Evolutionary conservation across 495 filamentous ascomycete genomes (phyloP).

Genomic region (Annulohypoxylon bovei): DNA sequence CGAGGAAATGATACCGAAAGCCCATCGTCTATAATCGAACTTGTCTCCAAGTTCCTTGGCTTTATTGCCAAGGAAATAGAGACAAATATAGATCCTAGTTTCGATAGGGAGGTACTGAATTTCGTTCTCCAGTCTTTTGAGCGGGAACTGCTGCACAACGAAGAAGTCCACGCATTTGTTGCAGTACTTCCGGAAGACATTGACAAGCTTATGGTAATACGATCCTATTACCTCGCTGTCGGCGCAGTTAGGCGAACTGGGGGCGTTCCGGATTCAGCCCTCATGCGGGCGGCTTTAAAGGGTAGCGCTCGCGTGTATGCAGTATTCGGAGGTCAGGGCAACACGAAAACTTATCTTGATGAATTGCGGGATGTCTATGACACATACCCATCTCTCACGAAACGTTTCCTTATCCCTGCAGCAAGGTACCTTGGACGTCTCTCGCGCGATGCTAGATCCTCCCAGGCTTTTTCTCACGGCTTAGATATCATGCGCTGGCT

Average conservation of each 20-base stretch:
- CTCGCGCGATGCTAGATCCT: slow-evolving; percentile 78
- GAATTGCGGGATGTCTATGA: slow-evolving; percentile 82
- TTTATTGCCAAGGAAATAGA: slow-evolving; percentile 79
- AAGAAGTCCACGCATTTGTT: slow-evolving; percentile 85
- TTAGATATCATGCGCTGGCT: slow-evolving; percentile 87
- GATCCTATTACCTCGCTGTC: slow-evolving; percentile 81
- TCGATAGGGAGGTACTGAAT: slow-evolving; percentile 78
- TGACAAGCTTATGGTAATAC: slow-evolving; percentile 79
- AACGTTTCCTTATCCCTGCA: slow-evolving; percentile 73
- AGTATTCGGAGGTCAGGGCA: slow-evolving; percentile 87
- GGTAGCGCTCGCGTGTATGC: slow-evolving; percentile 76
- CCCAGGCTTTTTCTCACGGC: slow-evolving; percentile 86
- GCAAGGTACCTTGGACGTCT: slow-evolving; percentile 75
- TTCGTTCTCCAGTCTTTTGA: slow-evolving; percentile 84
- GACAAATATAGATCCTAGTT: slow-evolving; percentile 77
- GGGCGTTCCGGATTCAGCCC: slow-evolving; percentile 80
- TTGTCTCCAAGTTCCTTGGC: slow-evolving; percentile 81
- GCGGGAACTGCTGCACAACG: slow-evolving; percentile 79
- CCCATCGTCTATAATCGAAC: slow-evolving; percentile 79
- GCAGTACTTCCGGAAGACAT: slow-evolving; percentile 73
- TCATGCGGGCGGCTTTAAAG: slow-evolving; percentile 79
- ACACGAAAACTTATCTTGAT: slow-evolving; percentile 92
- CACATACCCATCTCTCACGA: slow-evolving; percentile 80
- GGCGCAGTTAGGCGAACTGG: slow-evolving; percentile 74
- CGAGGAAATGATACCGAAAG: slow-evolving; percentile 85